phyloP scores from a whole-genome alignment of 768 basidiomycete species.

The Lentinula boryana region DNA sequence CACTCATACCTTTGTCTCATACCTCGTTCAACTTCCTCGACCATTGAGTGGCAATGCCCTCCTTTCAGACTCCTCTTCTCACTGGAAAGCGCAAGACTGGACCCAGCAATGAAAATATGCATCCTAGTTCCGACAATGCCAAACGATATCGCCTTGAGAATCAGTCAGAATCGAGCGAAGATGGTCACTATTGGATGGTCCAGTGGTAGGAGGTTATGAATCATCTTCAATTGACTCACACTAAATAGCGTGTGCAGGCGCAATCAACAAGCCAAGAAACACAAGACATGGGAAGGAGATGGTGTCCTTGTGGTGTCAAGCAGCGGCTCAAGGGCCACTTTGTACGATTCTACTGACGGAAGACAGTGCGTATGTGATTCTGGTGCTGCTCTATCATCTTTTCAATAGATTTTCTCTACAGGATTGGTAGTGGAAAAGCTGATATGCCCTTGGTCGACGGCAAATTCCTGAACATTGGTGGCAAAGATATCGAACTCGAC shows the following conservation, averaged over 20 bases:
- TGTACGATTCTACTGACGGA: conserved; percentile 56
- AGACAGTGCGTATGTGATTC: conserved; percentile 42
- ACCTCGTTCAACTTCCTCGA: neutral
- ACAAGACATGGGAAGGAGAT: conserved; percentile 90
- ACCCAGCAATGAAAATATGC: neutral
- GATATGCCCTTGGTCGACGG: conserved; percentile 34
- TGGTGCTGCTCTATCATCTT: neutral
- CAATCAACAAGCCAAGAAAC: conserved; percentile 68
- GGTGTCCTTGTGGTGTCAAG: conserved; percentile 49
- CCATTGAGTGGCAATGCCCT: neutral
- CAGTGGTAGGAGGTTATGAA: conserved; percentile 49
- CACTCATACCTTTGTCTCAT: neutral
- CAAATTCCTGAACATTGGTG: conserved; percentile 31
- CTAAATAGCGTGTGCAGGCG: conserved; percentile 35
- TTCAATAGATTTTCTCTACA: conserved; percentile 14
- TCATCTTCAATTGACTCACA: neutral
- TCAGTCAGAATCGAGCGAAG: neutral
- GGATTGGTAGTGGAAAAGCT: conserved; percentile 47
- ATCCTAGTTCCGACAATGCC: neutral
- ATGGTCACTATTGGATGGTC: conserved; percentile 64
- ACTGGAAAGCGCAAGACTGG: conserved; percentile 1
- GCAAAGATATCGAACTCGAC: conserved; percentile 65
- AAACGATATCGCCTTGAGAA: conserved; percentile 1
- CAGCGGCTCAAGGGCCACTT: conserved; percentile 34
- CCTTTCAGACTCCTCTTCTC: neutral